A percentile compares a stretch with the other conserved stretches of the same genome.
phyloP scores from a whole-genome alignment of 2,329 filamentous ascomycete genomes.

The Myriangium duriaei region DNA sequence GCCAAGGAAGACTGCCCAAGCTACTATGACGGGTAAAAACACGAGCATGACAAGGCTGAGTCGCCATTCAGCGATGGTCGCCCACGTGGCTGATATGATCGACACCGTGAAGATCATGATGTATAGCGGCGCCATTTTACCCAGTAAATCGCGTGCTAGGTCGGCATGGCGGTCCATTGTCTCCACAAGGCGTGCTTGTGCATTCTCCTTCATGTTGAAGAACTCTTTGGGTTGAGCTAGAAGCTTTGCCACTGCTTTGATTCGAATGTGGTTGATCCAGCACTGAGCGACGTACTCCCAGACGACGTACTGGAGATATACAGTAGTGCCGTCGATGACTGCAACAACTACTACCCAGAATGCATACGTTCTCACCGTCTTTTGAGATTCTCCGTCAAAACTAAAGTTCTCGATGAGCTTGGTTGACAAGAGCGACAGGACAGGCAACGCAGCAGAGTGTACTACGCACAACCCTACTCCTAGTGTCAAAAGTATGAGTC shows the following conservation, averaged over 20 bases:
- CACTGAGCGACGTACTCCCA: conserved; percentile 59
- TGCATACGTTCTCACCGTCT: conserved; percentile 52
- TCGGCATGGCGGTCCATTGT: conserved; percentile 72
- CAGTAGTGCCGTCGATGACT: conserved; percentile 50
- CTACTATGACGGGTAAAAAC: conserved; percentile 54
- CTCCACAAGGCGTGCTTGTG: conserved; percentile 50
- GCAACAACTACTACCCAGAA: conserved; percentile 57
- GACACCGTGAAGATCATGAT: conserved; percentile 58
- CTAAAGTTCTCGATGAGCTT: conserved; percentile 62
- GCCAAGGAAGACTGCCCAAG: conserved; percentile 53
- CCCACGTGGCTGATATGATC: conserved; percentile 58
- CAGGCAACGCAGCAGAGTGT: conserved; percentile 55
- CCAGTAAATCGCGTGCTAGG: conserved; percentile 73
- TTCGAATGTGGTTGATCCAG: conserved; percentile 65
- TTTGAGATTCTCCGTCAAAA: conserved; percentile 34
- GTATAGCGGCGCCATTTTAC: conserved; percentile 60
- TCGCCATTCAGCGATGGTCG: conserved; percentile 62
- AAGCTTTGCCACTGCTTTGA: conserved; percentile 54
- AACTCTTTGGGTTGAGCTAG: conserved; percentile 65
- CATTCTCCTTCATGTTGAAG: conserved; percentile 61
- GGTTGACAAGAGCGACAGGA: conserved; percentile 66
- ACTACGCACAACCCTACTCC: conserved; percentile 51
- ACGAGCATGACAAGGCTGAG: conserved; percentile 65
- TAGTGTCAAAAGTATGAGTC: conserved; percentile 43
- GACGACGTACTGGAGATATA: conserved; percentile 55